Evolutionary conservation across 148 eudicot genomes (phyloP), one percentile per base, ranked within the genome.

Genomic region (Rhododendron ferrugineum): DNA sequence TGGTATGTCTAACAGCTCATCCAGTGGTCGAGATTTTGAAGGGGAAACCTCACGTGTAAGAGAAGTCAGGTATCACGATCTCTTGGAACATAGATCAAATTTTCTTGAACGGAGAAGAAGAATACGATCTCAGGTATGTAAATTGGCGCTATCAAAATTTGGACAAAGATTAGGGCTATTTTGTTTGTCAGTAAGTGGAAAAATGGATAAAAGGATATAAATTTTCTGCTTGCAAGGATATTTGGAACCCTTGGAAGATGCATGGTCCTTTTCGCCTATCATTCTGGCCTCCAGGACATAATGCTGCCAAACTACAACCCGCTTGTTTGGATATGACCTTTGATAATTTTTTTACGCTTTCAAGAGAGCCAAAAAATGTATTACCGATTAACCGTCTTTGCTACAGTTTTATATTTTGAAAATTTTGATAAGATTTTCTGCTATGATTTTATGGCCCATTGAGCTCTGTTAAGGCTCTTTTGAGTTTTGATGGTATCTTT

Each of bases 91-190:
- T 84, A 88, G 98, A 83, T 92, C 99, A 76, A 94, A 90, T 94
- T 96, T 95, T 88, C 87, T 94, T 88, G 99, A 96, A 88, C 90
- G 97, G 30, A 90, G 97, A 84, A 92, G 99, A 94, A 93, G 98
- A 91, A 95, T 96, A 90, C 91, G 99, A 89, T 96, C 99, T 86
- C 99, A 95, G 98, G 99, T 96, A 26, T 87, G 90, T 88, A 30
- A 83, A 49, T 58, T 83, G 85, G 23, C 54, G 4, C 14, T 66
- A 5, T 47, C 30, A 47, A 22, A 20, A 46, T 47, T 23, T 70
- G 58, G 16, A 47, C 37, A 8, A 20, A 64, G 46, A 22, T 49
- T 68, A 14, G 11, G 44, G 47, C 13, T 47, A 52, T 23, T 83
- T 56, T 83, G 36, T 37, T 78, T 22, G 58, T 76, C 22, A 20